Evolutionary conservation across 768 basidiomycete genomes (phyloP).

Genomic region (Hemileccinum rubropunctum): DNA sequence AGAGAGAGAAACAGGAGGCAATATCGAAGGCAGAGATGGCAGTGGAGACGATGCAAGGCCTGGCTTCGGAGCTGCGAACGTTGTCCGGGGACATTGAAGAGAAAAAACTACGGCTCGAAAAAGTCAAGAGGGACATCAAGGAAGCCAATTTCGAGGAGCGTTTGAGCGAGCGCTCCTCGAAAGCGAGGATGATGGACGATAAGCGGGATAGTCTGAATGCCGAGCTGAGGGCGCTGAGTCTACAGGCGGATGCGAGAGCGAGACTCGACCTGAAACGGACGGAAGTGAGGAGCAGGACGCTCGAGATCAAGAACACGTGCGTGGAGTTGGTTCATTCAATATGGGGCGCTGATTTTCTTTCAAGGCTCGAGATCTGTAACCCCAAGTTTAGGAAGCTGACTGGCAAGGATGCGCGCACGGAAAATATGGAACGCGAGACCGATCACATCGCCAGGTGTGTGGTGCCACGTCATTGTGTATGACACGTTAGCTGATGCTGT

Average conservation of each 20-base stretch:
- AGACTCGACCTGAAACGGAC: constrained; percentile 70
- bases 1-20: constrained; percentile 51
- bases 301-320: constrained; percentile 68
- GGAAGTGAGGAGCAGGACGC: constrained; percentile 61
- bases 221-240: constrained; percentile 68
- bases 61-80: constrained; percentile 52
- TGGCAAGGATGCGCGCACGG: constrained; percentile 54
- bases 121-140: constrained; percentile 56
- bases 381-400: constrained; percentile 63
- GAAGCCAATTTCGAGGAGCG: constrained; percentile 63
- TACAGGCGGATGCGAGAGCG: constrained; percentile 80
- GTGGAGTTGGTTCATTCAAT: constrained; percentile 23
- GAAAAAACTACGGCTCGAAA: constrained; percentile 58
- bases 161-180: constrained; percentile 50
- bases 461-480: no score
- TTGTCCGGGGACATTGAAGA: constrained; percentile 66
- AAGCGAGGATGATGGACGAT: constrained; percentile 62
- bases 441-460: constrained; percentile 58
- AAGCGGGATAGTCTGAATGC: constrained; percentile 63
- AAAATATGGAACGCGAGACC: constrained; percentile 73
- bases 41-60: constrained; percentile 53
- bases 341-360: constrained; percentile 6
- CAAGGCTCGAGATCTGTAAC: constrained; percentile 62
- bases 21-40: constrained; percentile 51
- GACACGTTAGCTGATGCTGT: neutral